These are phyloP conservation scores for Malus hybrid DNA, from an alignment of 331 rosid genomes.

Conservation along the genomic window DNA sequence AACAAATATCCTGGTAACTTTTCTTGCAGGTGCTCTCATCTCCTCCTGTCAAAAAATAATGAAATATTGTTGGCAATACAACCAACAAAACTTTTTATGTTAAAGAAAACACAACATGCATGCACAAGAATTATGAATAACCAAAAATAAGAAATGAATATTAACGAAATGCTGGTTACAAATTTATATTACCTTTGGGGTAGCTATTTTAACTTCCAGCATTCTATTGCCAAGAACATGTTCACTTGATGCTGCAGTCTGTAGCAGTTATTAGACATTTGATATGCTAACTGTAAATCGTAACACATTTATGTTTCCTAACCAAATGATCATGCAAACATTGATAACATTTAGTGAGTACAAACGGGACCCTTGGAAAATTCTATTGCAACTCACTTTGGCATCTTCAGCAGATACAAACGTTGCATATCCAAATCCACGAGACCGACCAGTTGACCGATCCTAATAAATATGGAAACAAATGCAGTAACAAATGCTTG, in stretches of 20 bases:
- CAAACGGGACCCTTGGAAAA: background rate
- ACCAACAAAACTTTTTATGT: background rate
- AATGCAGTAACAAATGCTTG: background rate
- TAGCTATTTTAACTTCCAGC: slow-evolving; percentile 96
- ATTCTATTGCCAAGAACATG: slow-evolving; percentile 86
- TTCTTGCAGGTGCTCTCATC: slow-evolving; percentile 85
- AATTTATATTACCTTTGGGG: slow-evolving; percentile 74
- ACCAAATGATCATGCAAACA: background rate
- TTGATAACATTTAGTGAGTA: background rate
- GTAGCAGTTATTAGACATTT: slow-evolving; percentile 14
- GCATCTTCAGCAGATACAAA: slow-evolving; percentile 89
- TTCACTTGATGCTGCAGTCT: slow-evolving; percentile 72
- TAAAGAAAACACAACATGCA: background rate
- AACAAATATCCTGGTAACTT: slow-evolving; percentile 87
- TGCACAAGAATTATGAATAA: background rate
- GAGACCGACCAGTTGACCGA: slow-evolving; percentile 93
- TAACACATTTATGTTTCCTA: background rate
- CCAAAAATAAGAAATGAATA: background rate
- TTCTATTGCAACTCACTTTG: slow-evolving; percentile 39
- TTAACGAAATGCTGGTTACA: background rate
- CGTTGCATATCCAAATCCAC: slow-evolving; percentile 97
- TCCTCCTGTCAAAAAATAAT: slow-evolving; percentile 58
- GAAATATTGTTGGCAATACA: background rate
- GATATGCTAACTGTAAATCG: background rate
- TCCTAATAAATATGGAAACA: slow-evolving; percentile 40